A percentile compares a stretch with the other conserved stretches of the same genome.
Conservation (phyloP, 345 rosid genomes). For the Populus nigra region DNA sequence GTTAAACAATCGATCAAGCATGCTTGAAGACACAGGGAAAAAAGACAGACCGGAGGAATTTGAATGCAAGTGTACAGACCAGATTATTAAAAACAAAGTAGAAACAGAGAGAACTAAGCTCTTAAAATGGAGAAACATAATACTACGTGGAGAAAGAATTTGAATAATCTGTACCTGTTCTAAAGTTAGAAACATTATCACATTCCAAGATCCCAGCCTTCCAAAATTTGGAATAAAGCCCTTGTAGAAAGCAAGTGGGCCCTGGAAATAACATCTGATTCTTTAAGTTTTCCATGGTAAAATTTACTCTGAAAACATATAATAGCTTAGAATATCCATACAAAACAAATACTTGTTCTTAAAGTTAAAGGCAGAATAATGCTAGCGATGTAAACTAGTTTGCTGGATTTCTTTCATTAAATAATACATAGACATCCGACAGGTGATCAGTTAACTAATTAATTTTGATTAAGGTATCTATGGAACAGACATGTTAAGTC, state of each 20-base stretch:
- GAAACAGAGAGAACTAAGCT: not conserved
- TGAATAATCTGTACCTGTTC: constrained; percentile 60
- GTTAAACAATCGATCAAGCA: not conserved
- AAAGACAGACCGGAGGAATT: not conserved
- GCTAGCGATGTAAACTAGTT: not conserved
- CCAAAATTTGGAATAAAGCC: constrained; percentile 90
- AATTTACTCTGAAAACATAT: not conserved
- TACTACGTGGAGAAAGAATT: not conserved
- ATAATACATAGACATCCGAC: not conserved
- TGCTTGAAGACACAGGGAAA: not conserved
- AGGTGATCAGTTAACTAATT: not conserved
- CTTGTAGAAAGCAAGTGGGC: constrained; percentile 79
- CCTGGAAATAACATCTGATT: constrained; percentile 43
- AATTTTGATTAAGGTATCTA: not conserved
- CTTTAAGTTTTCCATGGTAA: not conserved
- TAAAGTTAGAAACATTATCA: constrained; percentile 81
- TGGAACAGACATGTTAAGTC: not conserved
- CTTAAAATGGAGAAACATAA: not conserved
- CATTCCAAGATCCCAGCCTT: constrained; percentile 94
- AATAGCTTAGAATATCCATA: not conserved
- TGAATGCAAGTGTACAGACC: not conserved
- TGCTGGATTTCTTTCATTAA: not conserved
- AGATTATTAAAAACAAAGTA: not conserved
- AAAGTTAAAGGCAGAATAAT: not conserved
- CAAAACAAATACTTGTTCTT: not conserved